Base-by-base conservation (phyloP, 257 asterid species). In the Solanum appendiculatum region DNA sequence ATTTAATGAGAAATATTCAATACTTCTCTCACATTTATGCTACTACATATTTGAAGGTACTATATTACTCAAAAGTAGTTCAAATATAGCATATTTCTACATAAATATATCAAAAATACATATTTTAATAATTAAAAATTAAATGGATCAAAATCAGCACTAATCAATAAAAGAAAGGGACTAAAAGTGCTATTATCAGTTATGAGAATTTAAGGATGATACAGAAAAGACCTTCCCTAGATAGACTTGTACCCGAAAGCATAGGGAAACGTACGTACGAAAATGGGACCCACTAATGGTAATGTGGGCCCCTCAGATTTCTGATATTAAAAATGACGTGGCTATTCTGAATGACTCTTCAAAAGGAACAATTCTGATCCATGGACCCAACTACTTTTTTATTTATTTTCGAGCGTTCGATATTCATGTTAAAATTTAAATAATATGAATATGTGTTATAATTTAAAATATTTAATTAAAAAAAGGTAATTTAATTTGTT, bases 221-320 rank as follows among this genome's bases (percentile, higher is more conserved):
- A 16, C 1, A 91, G 95, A 90, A 88, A 83, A 88, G 64, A 88
- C 98, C 98, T 92, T 42, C 98, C 93, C 96, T 92, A 56, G 92
- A 90, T 91, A 85, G 66, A 54, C 42, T 25, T 72, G 85, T 60
- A 36, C 60, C 33, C 25, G 74, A 39, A 48, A 75, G 60, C 7
- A n/a, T 70, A 40, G 80, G 72, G 1, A 36, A 11, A 27, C 85
- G 88, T 90, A 86, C 88, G 94, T 91, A 93, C 93, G 91, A 89
- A 81, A 82, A 40, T 70, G 70, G 78, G 87, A 33, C 90, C 92
- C 87, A 69, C 81, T 44, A 7, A 5, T 15, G 66, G 23, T 9
- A 8, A 15, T 25, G 36, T 78, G 63, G 84, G 27, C 8, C 84
- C 84, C 9, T 0, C 7, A 1, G 13, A 11, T 34, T 34, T 0